A percentile compares a stretch with the other conserved stretches of the same genome.
These are phyloP conservation scores for Lactarius trivialis DNA, from an alignment of 768 basidiomycete genomes.

Conservation along the genomic window DNA sequence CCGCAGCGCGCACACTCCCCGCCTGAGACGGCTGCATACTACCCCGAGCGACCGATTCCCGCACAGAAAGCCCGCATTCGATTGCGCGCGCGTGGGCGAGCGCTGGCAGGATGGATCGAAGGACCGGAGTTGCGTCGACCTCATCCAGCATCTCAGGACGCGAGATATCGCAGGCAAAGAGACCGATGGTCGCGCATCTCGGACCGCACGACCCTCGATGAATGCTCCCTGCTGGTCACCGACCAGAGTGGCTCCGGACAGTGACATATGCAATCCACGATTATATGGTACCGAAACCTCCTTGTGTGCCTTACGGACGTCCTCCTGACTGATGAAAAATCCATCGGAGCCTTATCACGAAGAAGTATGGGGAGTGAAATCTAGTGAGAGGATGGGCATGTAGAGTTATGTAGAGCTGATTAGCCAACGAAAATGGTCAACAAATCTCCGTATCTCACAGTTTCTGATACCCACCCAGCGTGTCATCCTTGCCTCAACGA, in stretches of 20 bases:
- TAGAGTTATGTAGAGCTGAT: slow-evolving; percentile 15
- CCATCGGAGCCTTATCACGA: slow-evolving; percentile 93
- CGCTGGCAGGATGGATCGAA: slow-evolving; percentile 88
- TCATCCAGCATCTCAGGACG: slow-evolving; percentile 75
- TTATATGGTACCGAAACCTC: slow-evolving; percentile 94
- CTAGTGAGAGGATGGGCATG: slow-evolving; percentile 90
- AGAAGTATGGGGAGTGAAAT: slow-evolving; percentile 98
- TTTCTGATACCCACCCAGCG: slow-evolving; percentile 51
- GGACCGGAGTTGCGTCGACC: slow-evolving; percentile 91
- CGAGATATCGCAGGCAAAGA: slow-evolving; percentile 89
- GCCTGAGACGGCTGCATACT: slow-evolving; percentile 92
- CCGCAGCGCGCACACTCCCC: slow-evolving; percentile 60
- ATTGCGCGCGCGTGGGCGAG: slow-evolving; percentile 76
- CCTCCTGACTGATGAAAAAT: slow-evolving; percentile 83
- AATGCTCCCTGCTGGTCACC: slow-evolving; percentile 99
- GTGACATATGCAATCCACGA: slow-evolving; percentile 89
- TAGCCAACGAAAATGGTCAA: background rate
- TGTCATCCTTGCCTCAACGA: slow-evolving; percentile 65
- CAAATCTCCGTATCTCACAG: slow-evolving; percentile 44
- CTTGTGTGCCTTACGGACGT: slow-evolving; percentile 73
- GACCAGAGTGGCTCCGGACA: slow-evolving; percentile 32
- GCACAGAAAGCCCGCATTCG: slow-evolving; percentile 77
- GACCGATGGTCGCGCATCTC: slow-evolving; percentile 90
- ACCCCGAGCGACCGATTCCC: slow-evolving; percentile 73
- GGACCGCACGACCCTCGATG: slow-evolving; percentile 86